Percentiles rank a stretch among this genome's conserved stretches.
phyloP scores from a whole-genome alignment of 2,329 filamentous ascomycete species.

The Cadophora sp. region DNA sequence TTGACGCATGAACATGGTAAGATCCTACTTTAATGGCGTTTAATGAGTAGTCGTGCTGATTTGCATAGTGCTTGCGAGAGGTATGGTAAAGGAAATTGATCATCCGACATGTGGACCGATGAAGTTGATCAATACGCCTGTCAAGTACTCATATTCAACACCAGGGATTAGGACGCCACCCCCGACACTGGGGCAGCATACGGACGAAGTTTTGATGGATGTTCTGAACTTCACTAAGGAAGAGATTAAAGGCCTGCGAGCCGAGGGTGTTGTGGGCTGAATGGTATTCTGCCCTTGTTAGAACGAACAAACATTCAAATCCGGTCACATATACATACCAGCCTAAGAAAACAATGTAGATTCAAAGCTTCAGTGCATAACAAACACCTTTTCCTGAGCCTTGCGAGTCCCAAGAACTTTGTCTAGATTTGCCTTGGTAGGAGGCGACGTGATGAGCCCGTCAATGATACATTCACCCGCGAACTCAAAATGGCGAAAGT shows the following conservation, averaged over 20 bases:
- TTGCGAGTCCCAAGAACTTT: too few species aligned
- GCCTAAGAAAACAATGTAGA: too few species aligned
- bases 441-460: background rate
- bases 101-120: slow-evolving; percentile 83
- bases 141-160: slow-evolving; percentile 86
- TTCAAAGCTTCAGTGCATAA: background rate
- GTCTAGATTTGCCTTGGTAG: too few species aligned
- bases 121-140: slow-evolving; percentile 87
- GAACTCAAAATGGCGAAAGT: background rate
- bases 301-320: too few species aligned
- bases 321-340: too few species aligned
- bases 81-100: slow-evolving; percentile 90
- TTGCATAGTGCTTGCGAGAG: slow-evolving; percentile 68
- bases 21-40: background rate
- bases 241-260: slow-evolving; percentile 66
- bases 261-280: slow-evolving; percentile 60
- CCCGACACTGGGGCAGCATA: slow-evolving; percentile 85
- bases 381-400: background rate
- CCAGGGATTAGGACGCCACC: slow-evolving; percentile 78
- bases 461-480: slow-evolving; percentile 2
- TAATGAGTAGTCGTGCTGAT: background rate
- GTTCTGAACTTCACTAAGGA: slow-evolving; percentile 64
- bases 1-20: slow-evolving; percentile 78
- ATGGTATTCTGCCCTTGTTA: background rate
- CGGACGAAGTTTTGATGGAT: slow-evolving; percentile 71